Percentiles rank a stretch among this genome's conserved stretches.
Evolutionary conservation across 2,329 filamentous ascomycete species (phyloP).

Genomic region (Xylaria sp.): DNA sequence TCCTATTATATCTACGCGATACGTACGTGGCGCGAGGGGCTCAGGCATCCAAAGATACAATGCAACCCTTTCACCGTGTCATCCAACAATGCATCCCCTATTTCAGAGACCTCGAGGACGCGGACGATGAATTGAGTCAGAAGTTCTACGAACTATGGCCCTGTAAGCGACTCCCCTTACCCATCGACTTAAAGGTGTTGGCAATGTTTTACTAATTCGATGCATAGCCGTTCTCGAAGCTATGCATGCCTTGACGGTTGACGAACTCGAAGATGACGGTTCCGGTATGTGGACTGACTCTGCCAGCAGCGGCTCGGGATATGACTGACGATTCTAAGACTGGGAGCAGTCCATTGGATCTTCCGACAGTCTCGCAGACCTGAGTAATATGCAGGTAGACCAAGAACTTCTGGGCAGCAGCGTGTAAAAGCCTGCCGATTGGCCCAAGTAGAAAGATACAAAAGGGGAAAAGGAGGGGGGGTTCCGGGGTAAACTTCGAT

Average conservation of each 20-base stretch:
- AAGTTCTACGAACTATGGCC: slow-evolving; percentile 45
- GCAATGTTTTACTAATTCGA: slow-evolving; percentile 21
- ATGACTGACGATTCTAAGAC: slow-evolving; percentile 51
- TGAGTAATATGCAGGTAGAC: slow-evolving; percentile 49
- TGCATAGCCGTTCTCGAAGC: slow-evolving; percentile 49
- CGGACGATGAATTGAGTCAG: slow-evolving; percentile 41
- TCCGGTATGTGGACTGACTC: slow-evolving; percentile 60
- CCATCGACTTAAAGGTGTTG: neutral
- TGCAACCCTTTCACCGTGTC: slow-evolving; percentile 50
- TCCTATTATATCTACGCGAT: slow-evolving; percentile 54
- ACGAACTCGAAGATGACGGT: slow-evolving; percentile 63
- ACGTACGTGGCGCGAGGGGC: slow-evolving; percentile 50
- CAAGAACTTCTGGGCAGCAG: slow-evolving; percentile 27
- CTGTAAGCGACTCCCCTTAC: slow-evolving; percentile 41
- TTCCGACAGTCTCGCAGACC: slow-evolving; percentile 60
- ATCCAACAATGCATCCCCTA: slow-evolving; percentile 50
- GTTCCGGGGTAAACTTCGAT: neutral
- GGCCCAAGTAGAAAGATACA: neutral
- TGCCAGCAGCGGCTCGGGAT: slow-evolving; percentile 44
- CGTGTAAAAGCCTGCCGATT: neutral
- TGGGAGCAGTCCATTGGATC: slow-evolving; percentile 62
- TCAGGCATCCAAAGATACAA: slow-evolving; percentile 51
- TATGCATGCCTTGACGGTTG: slow-evolving; percentile 61
- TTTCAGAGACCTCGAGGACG: slow-evolving; percentile 45
- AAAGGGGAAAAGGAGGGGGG: neutral